Evolutionary conservation across 2,329 filamentous ascomycete genomes (phyloP), one percentile per base, ranked within the genome.

Genomic region (Penicillium sp.): DNA sequence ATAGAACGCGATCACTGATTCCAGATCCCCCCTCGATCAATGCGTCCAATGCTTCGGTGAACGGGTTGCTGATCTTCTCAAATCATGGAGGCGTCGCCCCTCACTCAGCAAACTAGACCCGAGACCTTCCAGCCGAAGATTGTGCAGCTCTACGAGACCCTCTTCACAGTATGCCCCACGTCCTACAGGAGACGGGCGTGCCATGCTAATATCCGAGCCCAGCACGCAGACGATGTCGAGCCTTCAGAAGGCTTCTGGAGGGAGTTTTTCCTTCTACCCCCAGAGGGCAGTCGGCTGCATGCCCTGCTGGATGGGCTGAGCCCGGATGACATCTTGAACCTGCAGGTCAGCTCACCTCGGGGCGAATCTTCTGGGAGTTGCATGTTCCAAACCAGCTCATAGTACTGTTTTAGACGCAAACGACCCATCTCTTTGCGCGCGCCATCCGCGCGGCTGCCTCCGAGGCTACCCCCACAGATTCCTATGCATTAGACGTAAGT

Each of bases 51-150:
- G 47, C 43, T 46, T 33, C 28, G 44, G 46, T 31, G 38, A 51
- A 48, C 42, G 38, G 36, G 35, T 35, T 41, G 45, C 47, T 49
- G 49, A 54, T 53, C 48, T 43, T 41, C 39, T 21, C 25, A 41
- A 56, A 58, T 32, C 39, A 94, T 94, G 87, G 87, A 94, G 73
- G 78, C 83, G 57, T 97, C 91, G 63, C 93, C 93, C 50, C 79
- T 98, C 63, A 95, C 90, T 41, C 89, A 94, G 70, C 89, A 96
- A 76, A 81, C 81, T 68, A 81, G 88, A 58, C 93, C 91, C 39
- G 86, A 94, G 66, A 80, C 84, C 27, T 96, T 98, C 64, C 86
- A 94, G 69, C 91, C 87, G 39, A 98, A 98, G 73, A 87, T 98
- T 53, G 85, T 94, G 45, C 78, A 86, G 65, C 80, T 97, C 36